Evolutionary conservation across 345 rosid species (phyloP).

Genomic region (Raphanus sativus): DNA sequence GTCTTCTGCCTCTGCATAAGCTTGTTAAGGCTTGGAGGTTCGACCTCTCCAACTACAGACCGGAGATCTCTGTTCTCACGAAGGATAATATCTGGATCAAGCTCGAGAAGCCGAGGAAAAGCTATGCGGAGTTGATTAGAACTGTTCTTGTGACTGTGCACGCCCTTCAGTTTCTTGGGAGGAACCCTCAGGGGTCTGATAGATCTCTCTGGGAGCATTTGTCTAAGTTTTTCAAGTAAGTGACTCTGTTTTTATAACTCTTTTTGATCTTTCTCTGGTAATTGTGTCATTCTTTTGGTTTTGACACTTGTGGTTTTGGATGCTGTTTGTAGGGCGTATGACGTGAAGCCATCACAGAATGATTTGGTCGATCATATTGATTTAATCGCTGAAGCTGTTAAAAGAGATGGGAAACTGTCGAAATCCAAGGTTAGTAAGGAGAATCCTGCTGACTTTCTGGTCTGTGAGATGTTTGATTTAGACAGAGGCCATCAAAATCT

Average conservation of each 20-base stretch:
- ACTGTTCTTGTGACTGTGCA: constrained; percentile 54
- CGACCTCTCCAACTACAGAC: constrained; percentile 49
- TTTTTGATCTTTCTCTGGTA: background rate
- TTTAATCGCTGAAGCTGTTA: constrained; percentile 61
- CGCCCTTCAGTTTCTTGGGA: constrained; percentile 55
- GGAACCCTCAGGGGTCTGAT: constrained; percentile 57
- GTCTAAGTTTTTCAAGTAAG: constrained; percentile 57
- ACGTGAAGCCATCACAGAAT: constrained; percentile 65
- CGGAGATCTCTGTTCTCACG: constrained; percentile 63
- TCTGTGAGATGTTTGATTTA: constrained; percentile 4
- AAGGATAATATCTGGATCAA: constrained; percentile 65
- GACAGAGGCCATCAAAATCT: background rate
- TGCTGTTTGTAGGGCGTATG: constrained; percentile 54
- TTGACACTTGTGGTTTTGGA: background rate
- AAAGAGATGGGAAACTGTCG: constrained; percentile 53
- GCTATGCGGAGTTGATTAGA: constrained; percentile 55
- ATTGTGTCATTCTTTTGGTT: background rate
- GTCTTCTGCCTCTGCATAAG: constrained; percentile 57
- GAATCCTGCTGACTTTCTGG: constrained; percentile 1
- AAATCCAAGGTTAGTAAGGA: constrained; percentile 60
- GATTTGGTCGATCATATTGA: constrained; percentile 72
- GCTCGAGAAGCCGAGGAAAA: constrained; percentile 78
- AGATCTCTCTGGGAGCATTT: constrained; percentile 66
- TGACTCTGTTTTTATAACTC: background rate
- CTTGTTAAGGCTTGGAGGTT: constrained; percentile 75